Conservation (phyloP, 495 filamentous ascomycete genomes). For the Talaromyces thailandensis region DNA sequence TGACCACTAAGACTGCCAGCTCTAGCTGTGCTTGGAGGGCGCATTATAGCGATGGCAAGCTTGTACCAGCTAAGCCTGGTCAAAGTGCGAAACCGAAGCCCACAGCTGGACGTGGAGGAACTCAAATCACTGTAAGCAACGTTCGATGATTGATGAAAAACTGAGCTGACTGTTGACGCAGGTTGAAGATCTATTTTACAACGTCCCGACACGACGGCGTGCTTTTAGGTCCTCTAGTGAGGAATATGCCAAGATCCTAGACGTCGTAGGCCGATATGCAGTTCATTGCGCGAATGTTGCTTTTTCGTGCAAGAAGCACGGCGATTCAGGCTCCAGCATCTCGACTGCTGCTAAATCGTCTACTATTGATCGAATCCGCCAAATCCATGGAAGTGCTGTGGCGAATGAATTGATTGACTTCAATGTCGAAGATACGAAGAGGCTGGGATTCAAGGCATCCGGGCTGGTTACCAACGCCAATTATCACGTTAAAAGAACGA, state of each 20-base stretch:
- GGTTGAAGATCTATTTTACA: slow-evolving; percentile 97
- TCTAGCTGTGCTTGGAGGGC: slow-evolving; percentile 87
- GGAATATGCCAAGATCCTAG: slow-evolving; percentile 96
- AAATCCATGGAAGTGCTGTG: slow-evolving; percentile 77
- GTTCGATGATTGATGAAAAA: not conserved
- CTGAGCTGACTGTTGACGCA: slow-evolving; percentile 14
- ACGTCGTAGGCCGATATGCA: slow-evolving; percentile 88
- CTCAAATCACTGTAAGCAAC: slow-evolving; percentile 73
- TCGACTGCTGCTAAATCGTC: slow-evolving; percentile 64
- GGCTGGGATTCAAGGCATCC: slow-evolving; percentile 69
- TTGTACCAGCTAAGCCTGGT: slow-evolving; percentile 83
- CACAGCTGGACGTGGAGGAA: slow-evolving; percentile 84
- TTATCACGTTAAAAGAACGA: slow-evolving; percentile 87
- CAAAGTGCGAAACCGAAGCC: slow-evolving; percentile 83
- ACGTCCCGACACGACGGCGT: slow-evolving; percentile 76
- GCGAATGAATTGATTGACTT: slow-evolving; percentile 86
- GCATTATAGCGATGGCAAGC: slow-evolving; percentile 74
- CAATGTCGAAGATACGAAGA: slow-evolving; percentile 55
- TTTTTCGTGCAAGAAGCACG: slow-evolving; percentile 95
- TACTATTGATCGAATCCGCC: slow-evolving; percentile 74
- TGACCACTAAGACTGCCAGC: slow-evolving; percentile 88
- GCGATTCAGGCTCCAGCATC: slow-evolving; percentile 73
- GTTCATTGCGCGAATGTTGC: slow-evolving; percentile 88
- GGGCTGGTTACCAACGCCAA: slow-evolving; percentile 91
- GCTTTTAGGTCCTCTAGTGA: slow-evolving; percentile 90